Evolutionary conservation across 75 land plant species (phyloP), one percentile per base, ranked within the genome.

Genomic region (Pinus albicaulis): DNA sequence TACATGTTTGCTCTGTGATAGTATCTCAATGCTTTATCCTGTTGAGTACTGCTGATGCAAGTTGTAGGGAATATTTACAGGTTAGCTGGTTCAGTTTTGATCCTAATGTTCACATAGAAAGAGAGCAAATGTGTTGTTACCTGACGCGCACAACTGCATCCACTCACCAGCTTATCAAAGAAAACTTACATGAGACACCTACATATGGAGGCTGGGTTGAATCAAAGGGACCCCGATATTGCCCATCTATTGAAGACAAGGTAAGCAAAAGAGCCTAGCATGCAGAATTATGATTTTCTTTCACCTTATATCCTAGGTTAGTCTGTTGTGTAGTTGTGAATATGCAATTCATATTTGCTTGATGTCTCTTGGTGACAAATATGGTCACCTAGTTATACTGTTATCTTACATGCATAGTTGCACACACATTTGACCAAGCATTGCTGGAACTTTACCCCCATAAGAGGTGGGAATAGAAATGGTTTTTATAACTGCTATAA

Each of bases 161-260:
- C 22, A 96, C 99, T 4, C 99, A 96, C 74, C 73, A 89, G 70
- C 69, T 96, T 57, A 96, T 96, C 56, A 88, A 78, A 65, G 98
- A 94, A 13, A 90, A 96, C 69, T 84, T 96, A 79, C 98, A 92
- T 80, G 98, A 96, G 75, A 96, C 99, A 69, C 99, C 99, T 24
- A 96, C 99, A 64, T 96, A 96, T 90, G 99, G 99, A 28, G 99
- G 99, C 59, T 96, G 99, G 99, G 95, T 96, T 34, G 99, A 96
- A 81, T 91, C 99, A 19, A 96, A 90, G 80, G 99, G 99, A 15
- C 99, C 99, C 63, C 87, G 99, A 77, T 96, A 96, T 70, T 96
- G 99, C 82, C 99, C 99, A n/a, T 94, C 99, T 23, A 96, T 96
- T 83, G 99, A 96, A 84, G 99, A 96, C 83, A 96, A 96, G 95